Evolutionary conservation across 192 early-diverging fungal species (phyloP).

Genomic region (Entomortierella lignicola): DNA sequence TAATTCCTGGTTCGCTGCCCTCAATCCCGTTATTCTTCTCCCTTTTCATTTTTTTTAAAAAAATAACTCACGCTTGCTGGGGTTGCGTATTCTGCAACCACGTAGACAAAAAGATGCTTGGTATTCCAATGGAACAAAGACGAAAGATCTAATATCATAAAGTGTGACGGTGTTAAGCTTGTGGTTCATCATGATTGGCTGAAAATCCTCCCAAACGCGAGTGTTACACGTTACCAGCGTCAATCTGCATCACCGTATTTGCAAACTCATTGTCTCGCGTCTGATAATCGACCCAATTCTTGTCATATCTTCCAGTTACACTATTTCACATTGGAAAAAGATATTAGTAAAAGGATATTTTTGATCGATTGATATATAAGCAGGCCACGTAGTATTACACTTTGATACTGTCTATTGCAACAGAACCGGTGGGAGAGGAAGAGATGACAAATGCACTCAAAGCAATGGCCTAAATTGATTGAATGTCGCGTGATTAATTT

Average conservation of each 20-base stretch:
- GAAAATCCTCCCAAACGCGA: no score
- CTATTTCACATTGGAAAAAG: conserved; percentile 24
- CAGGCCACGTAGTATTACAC: conserved; percentile 13
- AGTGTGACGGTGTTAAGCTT: background rate
- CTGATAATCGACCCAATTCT: conserved; percentile 64
- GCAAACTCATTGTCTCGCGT: conserved; percentile 71
- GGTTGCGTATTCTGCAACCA: conserved; percentile 82
- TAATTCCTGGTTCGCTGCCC: background rate
- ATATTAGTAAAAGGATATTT: background rate
- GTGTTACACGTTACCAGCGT: no score
- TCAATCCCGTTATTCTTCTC: no score
- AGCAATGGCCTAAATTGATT: conserved; percentile 57
- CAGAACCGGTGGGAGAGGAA: conserved; percentile 30
- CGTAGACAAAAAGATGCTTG: conserved; percentile 86
- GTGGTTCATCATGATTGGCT: no score
- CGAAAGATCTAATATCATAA: conserved; percentile 71
- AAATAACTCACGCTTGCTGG: conserved; percentile 66
- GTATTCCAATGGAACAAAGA: conserved; percentile 91
- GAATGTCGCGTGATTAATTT: background rate
- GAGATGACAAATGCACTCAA: conserved; percentile 57
- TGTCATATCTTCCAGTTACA: conserved; percentile 61
- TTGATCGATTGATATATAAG: background rate
- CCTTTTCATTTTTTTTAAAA: background rate
- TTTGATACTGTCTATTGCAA: conserved; percentile 42
- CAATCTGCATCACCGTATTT: conserved; percentile 70